Evolutionary conservation across 176 grass and related monocot genomes (phyloP).

Genomic region (Paspalum vaginatum): DNA sequence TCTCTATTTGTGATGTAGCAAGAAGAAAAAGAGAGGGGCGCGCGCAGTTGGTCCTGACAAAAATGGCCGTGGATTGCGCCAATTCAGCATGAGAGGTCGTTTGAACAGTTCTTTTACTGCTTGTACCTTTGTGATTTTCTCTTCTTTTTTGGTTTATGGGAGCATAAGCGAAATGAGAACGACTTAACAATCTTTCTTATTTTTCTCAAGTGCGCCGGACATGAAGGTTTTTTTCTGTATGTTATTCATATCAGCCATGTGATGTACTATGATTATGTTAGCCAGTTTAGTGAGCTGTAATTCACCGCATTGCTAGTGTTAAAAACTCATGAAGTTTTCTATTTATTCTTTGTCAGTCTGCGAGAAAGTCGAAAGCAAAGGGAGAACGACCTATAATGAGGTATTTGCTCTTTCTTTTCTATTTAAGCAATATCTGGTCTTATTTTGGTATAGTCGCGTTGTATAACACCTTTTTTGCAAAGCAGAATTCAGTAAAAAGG

Average conservation of each 20-base stretch:
- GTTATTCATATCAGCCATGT: background rate
- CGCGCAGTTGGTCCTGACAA: slow-evolving; percentile 78
- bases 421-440: background rate
- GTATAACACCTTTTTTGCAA: slow-evolving; percentile 7
- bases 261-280: background rate
- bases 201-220: background rate
- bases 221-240: slow-evolving; percentile 1
- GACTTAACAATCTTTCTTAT: background rate
- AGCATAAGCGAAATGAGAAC: slow-evolving; percentile 1
- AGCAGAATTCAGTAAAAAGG: background rate
- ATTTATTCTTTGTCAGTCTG: slow-evolving; percentile 67
- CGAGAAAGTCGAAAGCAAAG: slow-evolving; percentile 99
- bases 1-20: slow-evolving; percentile 53
- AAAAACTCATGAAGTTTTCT: slow-evolving; percentile 19
- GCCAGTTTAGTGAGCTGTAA: slow-evolving; percentile 2
- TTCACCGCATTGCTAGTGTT: slow-evolving; percentile 14
- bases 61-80: slow-evolving; percentile 91
- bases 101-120: slow-evolving; percentile 16
- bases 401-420: slow-evolving; percentile 49
- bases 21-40: slow-evolving; percentile 92
- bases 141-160: slow-evolving; percentile 20
- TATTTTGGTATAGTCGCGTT: slow-evolving; percentile 19
- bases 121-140: slow-evolving; percentile 8
- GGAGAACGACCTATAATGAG: slow-evolving; percentile 99
- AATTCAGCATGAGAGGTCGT: slow-evolving; percentile 98